Conservation (phyloP, 2,329 filamentous ascomycete genomes). For the Xylariaceae sp. region DNA sequence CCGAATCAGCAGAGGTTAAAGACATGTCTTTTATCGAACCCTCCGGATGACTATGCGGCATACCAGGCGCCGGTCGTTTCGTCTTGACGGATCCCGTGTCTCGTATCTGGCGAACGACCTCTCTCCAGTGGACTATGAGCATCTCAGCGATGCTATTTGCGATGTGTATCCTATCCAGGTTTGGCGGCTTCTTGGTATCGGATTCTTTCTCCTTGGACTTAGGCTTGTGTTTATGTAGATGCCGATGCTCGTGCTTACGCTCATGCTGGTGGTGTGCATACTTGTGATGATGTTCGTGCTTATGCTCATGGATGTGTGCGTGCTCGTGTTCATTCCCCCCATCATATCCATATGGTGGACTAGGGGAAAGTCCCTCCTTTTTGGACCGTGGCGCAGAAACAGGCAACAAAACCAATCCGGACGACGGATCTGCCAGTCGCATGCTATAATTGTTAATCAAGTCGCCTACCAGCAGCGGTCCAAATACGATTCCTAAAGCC, state of each 20-base stretch:
- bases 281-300: slow-evolving; percentile 27
- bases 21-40: slow-evolving; percentile 31
- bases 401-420: slow-evolving; percentile 41
- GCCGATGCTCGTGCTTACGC: slow-evolving; percentile 25
- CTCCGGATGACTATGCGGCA: slow-evolving; percentile 8
- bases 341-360: slow-evolving; percentile 15
- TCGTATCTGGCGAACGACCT: slow-evolving; percentile 56
- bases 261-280: slow-evolving; percentile 7
- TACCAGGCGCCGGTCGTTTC: slow-evolving; percentile 13
- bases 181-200: slow-evolving; percentile 24
- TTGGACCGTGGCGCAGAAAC: slow-evolving; percentile 40
- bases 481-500: slow-evolving; percentile 59
- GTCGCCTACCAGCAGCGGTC: slow-evolving; percentile 57
- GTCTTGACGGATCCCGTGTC: slow-evolving; percentile 37
- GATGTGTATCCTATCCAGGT: slow-evolving; percentile 52
- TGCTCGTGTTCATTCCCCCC: slow-evolving; percentile 19
- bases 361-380: slow-evolving; percentile 36
- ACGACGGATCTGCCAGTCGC: slow-evolving; percentile 39
- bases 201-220: not conserved
- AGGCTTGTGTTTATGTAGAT: slow-evolving; percentile 29
- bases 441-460: slow-evolving; percentile 48
- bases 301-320: slow-evolving; percentile 30
- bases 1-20: slow-evolving; percentile 39
- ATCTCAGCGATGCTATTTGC: slow-evolving; percentile 59
- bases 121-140: slow-evolving; percentile 61